Evolutionary conservation across 768 basidiomycete genomes (phyloP).

Genomic region (Auriscalpium orientale): DNA sequence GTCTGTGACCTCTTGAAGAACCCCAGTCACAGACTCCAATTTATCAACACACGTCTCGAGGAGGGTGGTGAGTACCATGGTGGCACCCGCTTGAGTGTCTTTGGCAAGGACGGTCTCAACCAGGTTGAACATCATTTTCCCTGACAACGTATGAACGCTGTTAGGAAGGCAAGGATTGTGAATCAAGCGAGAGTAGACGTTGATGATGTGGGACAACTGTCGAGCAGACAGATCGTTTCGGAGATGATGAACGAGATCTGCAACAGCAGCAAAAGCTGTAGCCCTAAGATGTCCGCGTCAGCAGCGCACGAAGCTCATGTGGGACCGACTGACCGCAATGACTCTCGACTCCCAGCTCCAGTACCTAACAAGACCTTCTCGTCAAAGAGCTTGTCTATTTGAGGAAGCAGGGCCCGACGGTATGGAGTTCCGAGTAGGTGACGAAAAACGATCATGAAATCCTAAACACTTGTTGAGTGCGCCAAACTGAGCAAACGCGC

Average conservation of each 20-base stretch:
- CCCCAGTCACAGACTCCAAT: constrained; percentile 68
- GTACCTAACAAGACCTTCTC: constrained; percentile 85
- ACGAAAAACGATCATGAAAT: constrained; percentile 86
- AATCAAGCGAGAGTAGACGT: constrained; percentile 79
- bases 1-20: constrained; percentile 49
- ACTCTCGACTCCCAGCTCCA: constrained; percentile 78
- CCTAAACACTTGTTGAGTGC: constrained; percentile 35
- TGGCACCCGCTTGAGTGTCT: constrained; percentile 61
- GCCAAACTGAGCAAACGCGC: no score
- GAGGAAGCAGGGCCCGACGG: constrained; percentile 67
- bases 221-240: constrained; percentile 70
- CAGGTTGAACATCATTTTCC: constrained; percentile 88
- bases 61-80: constrained; percentile 62
- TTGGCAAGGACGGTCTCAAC: constrained; percentile 77
- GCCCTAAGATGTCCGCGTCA: constrained; percentile 36
- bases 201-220: constrained; percentile 72
- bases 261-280: constrained; percentile 78
- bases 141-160: constrained; percentile 81
- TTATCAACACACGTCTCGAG: constrained; percentile 81
- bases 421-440: constrained; percentile 80
- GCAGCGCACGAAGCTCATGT: neutral
- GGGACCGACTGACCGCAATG: constrained; percentile 50
- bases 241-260: constrained; percentile 90
- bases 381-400: constrained; percentile 85
- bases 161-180: constrained; percentile 81